Evolutionary conservation across 1,284 basidiomycete genomes (phyloP).

Genomic region (Afroboletus lepidellus): DNA sequence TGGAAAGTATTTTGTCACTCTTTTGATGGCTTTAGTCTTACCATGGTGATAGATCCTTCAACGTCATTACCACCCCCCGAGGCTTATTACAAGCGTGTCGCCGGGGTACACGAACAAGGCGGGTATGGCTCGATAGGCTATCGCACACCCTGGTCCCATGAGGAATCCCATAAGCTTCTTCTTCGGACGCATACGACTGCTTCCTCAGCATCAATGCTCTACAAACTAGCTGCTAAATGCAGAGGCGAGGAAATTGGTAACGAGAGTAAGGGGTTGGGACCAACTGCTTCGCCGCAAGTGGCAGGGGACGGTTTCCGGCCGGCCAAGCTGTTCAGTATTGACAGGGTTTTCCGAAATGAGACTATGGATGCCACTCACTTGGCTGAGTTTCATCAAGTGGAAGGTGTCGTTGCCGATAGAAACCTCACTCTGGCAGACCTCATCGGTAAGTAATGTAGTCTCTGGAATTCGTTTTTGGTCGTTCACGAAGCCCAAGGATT

Average conservation of each 20-base stretch:
- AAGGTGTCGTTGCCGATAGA: conserved; percentile 97
- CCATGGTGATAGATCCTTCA: conserved; percentile 68
- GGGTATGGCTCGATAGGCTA: conserved; percentile 97
- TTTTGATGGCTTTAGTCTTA: background rate
- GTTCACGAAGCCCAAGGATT: conserved; percentile 59
- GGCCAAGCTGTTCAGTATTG: conserved; percentile 97
- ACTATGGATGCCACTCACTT: conserved; percentile 99
- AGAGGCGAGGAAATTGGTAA: conserved; percentile 57
- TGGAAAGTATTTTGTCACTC: conserved; percentile 43
- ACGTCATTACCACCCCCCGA: conserved; percentile 75
- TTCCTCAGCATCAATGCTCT: conserved; percentile 93
- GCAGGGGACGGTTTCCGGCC: conserved; percentile 84
- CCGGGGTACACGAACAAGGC: conserved; percentile 86
- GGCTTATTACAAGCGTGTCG: conserved; percentile 90
- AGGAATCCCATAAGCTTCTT: conserved; percentile 89
- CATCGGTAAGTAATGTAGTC: conserved; percentile 61
- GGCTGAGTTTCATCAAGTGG: conserved; percentile 99
- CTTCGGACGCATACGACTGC: conserved; percentile 98
- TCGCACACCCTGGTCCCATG: conserved; percentile 93
- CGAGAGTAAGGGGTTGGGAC: conserved; percentile 38
- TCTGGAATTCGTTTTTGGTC: background rate
- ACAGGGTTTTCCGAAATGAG: conserved; percentile 98
- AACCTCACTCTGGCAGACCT: conserved; percentile 94
- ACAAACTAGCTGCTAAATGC: conserved; percentile 81
- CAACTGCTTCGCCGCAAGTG: conserved; percentile 23